These are phyloP conservation scores for Sporothrix humicola DNA, from an alignment of 2,329 filamentous ascomycete species.

Conservation along the genomic window DNA sequence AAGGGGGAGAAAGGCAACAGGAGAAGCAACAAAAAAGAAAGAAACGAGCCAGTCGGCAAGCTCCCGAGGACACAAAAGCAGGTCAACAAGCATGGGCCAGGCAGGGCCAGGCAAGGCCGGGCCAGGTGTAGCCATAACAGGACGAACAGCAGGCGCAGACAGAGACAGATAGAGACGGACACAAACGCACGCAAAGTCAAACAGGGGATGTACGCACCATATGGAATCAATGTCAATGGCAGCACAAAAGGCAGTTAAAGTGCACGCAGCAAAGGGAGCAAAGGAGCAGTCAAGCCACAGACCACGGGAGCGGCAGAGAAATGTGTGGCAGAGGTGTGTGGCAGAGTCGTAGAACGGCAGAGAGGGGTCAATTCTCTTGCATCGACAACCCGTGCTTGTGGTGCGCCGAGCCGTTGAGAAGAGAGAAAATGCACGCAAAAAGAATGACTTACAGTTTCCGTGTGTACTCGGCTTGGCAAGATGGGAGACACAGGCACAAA, in stretches of 20 bases:
- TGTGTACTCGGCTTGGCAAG: neutral
- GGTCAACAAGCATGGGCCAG: neutral
- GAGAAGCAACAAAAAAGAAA: neutral
- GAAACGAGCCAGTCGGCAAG: neutral
- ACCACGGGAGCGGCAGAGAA: neutral
- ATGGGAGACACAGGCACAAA: neutral
- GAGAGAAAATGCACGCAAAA: too few relatives aligned
- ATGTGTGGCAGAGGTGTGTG: neutral
- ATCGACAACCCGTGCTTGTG: neutral
- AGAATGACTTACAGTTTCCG: too few relatives aligned
- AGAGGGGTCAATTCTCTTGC: neutral
- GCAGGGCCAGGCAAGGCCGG: neutral
- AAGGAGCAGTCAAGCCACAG: neutral
- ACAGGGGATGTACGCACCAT: neutral
- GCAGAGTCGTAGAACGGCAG: neutral
- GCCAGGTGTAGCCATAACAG: neutral
- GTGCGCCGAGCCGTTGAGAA: slow-evolving; percentile 7
- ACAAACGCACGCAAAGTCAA: neutral
- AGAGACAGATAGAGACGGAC: neutral
- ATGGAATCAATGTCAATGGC: neutral
- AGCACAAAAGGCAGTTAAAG: neutral
- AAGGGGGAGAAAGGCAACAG: neutral
- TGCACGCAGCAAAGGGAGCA: neutral
- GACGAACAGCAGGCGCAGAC: neutral
- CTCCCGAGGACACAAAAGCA: neutral